Conservation (phyloP, 2,329 filamentous ascomycete genomes). For the Curvularia lunata region DNA sequence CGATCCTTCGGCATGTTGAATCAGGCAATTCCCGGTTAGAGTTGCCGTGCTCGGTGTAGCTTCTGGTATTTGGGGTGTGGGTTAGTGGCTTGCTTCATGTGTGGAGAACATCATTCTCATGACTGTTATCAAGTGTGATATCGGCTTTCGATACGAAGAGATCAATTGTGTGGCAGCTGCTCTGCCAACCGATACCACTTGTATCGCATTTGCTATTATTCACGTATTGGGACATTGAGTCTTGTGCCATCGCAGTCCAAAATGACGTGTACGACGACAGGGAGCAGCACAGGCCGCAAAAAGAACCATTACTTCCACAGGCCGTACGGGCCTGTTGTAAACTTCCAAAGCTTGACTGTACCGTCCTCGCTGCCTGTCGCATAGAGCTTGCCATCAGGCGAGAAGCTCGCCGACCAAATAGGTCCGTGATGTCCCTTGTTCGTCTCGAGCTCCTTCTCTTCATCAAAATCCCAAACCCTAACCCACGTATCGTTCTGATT, state of each 20-base stretch:
- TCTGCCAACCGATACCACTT: not conserved
- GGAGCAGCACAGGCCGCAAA: not conserved
- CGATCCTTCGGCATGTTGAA: conserved; percentile 33
- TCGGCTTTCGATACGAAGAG: not conserved
- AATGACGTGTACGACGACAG: not conserved
- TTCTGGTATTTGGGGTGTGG: not conserved
- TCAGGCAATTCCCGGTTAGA: conserved; percentile 28
- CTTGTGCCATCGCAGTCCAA: not conserved
- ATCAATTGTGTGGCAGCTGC: not conserved
- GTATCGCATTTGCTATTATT: conserved; percentile 8
- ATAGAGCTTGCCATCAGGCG: conserved; percentile 93
- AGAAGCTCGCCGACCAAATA: conserved; percentile 95
- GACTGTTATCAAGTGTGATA: not conserved
- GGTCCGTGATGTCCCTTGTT: conserved; percentile 97
- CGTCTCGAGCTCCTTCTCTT: conserved; percentile 82
- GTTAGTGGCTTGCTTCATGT: not conserved
- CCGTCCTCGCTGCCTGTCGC: conserved; percentile 97
- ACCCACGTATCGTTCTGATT: conserved; percentile 85
- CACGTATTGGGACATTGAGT: not conserved
- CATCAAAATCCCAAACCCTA: conserved; percentile 89
- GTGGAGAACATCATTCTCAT: not conserved
- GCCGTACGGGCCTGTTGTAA: conserved; percentile 68
- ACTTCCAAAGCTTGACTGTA: conserved; percentile 90
- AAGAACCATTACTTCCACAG: conserved; percentile 62
- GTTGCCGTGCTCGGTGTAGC: conserved; percentile 20